Conservation (phyloP, 257 asterid species). For the Solanum ossicruentum region DNA sequence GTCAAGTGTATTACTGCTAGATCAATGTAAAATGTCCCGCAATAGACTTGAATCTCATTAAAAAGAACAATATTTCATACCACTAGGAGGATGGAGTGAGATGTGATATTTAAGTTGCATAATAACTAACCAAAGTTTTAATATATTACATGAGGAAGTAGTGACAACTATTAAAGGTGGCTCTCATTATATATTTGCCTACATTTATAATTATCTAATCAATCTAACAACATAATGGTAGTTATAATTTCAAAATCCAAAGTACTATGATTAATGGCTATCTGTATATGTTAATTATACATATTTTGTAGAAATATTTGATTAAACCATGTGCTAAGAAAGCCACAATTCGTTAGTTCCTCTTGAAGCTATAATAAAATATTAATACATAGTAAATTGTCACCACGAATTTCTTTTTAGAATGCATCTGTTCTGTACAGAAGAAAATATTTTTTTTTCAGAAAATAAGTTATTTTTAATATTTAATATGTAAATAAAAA, state of each 20-base stretch:
- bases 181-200: conserved; percentile 12
- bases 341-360: neutral
- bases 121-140: neutral
- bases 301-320: neutral
- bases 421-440: no score
- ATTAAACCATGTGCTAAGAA: neutral
- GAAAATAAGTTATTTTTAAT: no score
- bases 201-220: conserved; percentile 20
- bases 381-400: neutral
- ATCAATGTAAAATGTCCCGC: no score
- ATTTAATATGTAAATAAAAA: no score
- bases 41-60: no score
- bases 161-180: conserved; percentile 18
- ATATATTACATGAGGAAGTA: neutral
- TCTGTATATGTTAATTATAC: neutral
- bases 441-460: no score
- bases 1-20: no score
- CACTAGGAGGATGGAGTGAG: neutral
- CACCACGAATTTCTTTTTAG: neutral
- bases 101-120: neutral
- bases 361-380: neutral
- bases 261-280: neutral
- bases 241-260: neutral
- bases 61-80: no score
- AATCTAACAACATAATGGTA: conserved; percentile 9